phyloP scores from a whole-genome alignment of 768 basidiomycete genomes.

The Dendrothele bispora region DNA sequence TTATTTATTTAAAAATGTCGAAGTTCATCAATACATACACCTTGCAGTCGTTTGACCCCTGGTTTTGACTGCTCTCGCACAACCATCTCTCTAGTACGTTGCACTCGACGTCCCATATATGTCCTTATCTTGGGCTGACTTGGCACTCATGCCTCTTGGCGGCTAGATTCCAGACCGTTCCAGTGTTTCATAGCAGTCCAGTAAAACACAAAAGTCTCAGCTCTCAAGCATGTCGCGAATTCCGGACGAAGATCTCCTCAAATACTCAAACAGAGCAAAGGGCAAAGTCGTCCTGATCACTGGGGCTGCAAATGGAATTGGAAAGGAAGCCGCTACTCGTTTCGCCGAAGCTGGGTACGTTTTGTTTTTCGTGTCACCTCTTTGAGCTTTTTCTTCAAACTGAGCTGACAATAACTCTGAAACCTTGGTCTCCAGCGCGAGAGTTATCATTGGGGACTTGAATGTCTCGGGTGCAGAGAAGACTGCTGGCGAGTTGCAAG shows the following conservation, averaged over 20 bases:
- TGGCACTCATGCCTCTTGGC: too few species aligned
- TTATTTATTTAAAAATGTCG: neutral
- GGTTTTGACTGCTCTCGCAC: too few species aligned
- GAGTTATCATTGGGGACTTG: conserved; percentile 28
- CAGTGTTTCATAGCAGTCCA: too few species aligned
- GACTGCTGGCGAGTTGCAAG: conserved; percentile 14
- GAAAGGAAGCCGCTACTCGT: conserved; percentile 19
- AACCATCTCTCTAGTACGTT: too few species aligned
- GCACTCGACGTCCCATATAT: too few species aligned
- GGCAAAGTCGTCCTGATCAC: conserved; percentile 27
- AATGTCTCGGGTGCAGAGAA: conserved; percentile 20
- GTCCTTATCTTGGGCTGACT: too few species aligned
- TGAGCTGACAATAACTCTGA: neutral
- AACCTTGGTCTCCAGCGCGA: conserved; percentile 21
- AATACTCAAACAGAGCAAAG: conserved; percentile 14
- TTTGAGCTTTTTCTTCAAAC: neutral
- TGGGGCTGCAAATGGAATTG: conserved; percentile 25
- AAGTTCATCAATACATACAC: conserved; percentile 1
- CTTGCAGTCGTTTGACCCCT: conserved; percentile 7
- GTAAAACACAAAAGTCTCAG: too few species aligned
- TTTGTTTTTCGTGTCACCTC: neutral
- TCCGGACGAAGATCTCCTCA: conserved; percentile 20
- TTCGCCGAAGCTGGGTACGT: conserved; percentile 18
- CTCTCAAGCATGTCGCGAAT: conserved; percentile 25
- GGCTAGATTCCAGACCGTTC: too few species aligned